Evolutionary conservation across 2,329 filamentous ascomycete species (phyloP).

Genomic region (Fusarium keratoplasticum): DNA sequence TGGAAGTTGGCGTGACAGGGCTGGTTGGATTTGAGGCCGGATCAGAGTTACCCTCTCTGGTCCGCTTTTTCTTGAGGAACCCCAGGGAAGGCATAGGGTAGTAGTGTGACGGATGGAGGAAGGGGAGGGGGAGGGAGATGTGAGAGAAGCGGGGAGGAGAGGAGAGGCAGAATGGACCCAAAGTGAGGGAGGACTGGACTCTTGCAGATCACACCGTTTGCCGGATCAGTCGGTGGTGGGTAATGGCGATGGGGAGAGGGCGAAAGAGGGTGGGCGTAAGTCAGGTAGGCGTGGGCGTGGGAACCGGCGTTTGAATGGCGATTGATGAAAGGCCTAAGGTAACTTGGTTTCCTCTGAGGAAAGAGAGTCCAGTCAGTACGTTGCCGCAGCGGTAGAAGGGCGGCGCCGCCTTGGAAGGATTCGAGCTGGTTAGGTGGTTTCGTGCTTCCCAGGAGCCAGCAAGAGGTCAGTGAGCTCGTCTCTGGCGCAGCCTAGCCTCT

Average conservation of each 20-base stretch:
- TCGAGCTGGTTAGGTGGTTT: constrained; percentile 29
- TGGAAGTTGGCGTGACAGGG: constrained; percentile 67
- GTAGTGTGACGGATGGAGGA: constrained; percentile 35
- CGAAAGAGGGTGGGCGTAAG: constrained; percentile 6
- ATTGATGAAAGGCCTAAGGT: background rate
- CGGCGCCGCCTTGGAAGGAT: constrained; percentile 28
- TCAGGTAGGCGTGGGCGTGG: constrained; percentile 7
- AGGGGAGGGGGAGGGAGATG: constrained; percentile 19
- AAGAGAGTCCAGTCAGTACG: background rate
- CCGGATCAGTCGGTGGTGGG: constrained; percentile 33
- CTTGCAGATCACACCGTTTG: constrained; percentile 41
- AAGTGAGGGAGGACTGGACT: constrained; percentile 33
- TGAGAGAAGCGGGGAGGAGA: constrained; percentile 31
- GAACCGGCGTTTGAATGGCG: constrained; percentile 16
- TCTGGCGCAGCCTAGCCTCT: constrained; percentile 34
- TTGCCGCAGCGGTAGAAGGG: background rate
- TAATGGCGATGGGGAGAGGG: constrained; percentile 3
- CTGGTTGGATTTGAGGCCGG: constrained; percentile 74
- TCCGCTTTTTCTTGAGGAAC: constrained; percentile 98
- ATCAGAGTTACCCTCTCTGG: constrained; percentile 86
- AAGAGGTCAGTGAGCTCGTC: constrained; percentile 41
- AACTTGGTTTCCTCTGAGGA: background rate
- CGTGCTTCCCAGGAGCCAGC: constrained; percentile 22
- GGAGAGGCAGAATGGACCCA: constrained; percentile 30
- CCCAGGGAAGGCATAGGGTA: constrained; percentile 88